Evolutionary conservation across 176 grass and related monocot species (phyloP).

Genomic region (Avena sativa): DNA sequence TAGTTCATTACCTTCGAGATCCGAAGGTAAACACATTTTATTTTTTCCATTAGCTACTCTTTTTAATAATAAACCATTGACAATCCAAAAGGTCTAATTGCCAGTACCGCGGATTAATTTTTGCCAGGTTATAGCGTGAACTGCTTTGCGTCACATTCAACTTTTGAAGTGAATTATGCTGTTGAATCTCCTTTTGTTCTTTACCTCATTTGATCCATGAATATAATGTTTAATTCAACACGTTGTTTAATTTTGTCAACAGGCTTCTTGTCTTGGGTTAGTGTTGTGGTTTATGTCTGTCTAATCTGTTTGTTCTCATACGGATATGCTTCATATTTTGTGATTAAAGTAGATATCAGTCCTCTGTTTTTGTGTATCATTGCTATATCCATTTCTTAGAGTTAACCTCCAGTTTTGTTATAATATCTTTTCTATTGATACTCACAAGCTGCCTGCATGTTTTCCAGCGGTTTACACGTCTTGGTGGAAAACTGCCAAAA

Average conservation of each 20-base stretch:
- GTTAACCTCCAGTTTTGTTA: conserved; percentile 16
- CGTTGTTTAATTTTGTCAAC: conserved; percentile 18
- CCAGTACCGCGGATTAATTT: neutral
- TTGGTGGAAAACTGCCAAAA: conserved; percentile 99
- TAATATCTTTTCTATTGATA: conserved; percentile 19
- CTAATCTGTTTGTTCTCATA: conserved; percentile 1
- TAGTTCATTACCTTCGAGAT: conserved; percentile 97
- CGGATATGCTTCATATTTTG: neutral
- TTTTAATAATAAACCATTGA: conserved; percentile 20
- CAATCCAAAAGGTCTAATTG: neutral
- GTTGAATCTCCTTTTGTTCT: neutral
- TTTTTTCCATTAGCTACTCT: neutral
- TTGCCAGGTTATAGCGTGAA: conserved; percentile 18
- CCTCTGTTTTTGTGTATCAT: neutral
- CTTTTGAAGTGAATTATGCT: neutral
- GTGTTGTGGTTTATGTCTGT: neutral
- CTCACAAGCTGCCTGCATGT: conserved; percentile 38
- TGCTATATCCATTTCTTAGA: neutral
- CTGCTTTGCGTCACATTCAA: neutral
- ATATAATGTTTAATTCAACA: conserved; percentile 13
- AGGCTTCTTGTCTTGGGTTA: conserved; percentile 1
- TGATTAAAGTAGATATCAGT: neutral
- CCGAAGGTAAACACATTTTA: conserved; percentile 68
- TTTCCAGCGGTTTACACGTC: conserved; percentile 90
- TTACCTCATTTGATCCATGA: conserved; percentile 7